Evolutionary conservation across 2,329 filamentous ascomycete genomes (phyloP).

Genomic region (Simplicillium aogashimaense): DNA sequence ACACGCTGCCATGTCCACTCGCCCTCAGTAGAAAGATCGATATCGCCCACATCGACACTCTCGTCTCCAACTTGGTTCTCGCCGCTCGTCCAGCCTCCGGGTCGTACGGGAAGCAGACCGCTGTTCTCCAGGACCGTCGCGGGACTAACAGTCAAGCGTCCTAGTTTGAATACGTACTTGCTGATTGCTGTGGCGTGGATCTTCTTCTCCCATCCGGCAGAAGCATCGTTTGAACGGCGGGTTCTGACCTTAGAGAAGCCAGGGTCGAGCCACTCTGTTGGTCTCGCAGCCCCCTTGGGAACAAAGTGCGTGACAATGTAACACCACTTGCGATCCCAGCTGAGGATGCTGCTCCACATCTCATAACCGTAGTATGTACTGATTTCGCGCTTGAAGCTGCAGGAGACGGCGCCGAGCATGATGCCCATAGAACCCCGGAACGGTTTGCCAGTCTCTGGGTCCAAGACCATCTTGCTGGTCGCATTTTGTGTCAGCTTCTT

Average conservation of each 20-base stretch:
- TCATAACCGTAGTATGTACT: slow-evolving; percentile 60
- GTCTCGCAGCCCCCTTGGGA: slow-evolving; percentile 46
- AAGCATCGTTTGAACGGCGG: slow-evolving; percentile 24
- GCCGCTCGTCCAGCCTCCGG: slow-evolving; percentile 51
- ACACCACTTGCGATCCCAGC: slow-evolving; percentile 76
- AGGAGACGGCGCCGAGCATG: slow-evolving; percentile 63
- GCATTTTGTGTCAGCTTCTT: slow-evolving; percentile 38
- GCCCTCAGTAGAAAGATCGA: slow-evolving; percentile 21
- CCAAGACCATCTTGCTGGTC: slow-evolving; percentile 36
- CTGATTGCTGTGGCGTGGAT: slow-evolving; percentile 63
- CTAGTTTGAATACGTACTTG: slow-evolving; percentile 79
- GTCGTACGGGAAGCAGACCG: slow-evolving; percentile 63
- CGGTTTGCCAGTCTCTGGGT: slow-evolving; percentile 35
- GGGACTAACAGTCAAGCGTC: slow-evolving; percentile 74
- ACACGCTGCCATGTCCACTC: slow-evolving; percentile 50
- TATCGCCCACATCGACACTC: slow-evolving; percentile 24
- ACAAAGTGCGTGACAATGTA: slow-evolving; percentile 70
- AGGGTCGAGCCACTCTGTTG: slow-evolving; percentile 41
- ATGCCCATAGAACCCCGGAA: slow-evolving; percentile 47
- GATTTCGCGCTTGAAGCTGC: slow-evolving; percentile 66
- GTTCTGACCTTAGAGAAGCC: slow-evolving; percentile 30
- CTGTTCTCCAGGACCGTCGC: slow-evolving; percentile 63
- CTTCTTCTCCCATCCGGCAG: slow-evolving; percentile 46
- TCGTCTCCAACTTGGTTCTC: slow-evolving; percentile 30
- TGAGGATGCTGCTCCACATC: slow-evolving; percentile 60